Evolutionary conservation across 164 flowering plant species (phyloP), one percentile per base, ranked within the genome.

Genomic region (Akebia trifoliata): DNA sequence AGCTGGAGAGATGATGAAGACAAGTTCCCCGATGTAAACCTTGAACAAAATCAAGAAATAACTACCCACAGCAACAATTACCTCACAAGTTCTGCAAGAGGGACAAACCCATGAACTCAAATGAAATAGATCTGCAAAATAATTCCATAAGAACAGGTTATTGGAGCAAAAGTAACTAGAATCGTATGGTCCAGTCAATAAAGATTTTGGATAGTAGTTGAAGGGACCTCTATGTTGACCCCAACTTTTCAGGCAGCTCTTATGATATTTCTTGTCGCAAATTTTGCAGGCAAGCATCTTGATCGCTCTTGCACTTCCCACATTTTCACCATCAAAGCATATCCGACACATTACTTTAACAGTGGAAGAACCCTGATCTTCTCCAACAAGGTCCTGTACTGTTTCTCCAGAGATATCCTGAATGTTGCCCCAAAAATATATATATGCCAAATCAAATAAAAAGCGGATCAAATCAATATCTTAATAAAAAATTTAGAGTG

Each of bases 41-140:
- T n/a, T n/a, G n/a, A n/a, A 14, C 7, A 22, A n/a, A n/a, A n/a
- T n/a, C n/a, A n/a, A n/a, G n/a, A n/a, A n/a, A n/a, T n/a, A n/a
- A n/a, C n/a, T n/a, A n/a, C n/a, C n/a, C 35, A 55, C 5, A 20
- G 48, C 38, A 38, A 25, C 5, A 32, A 24, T 54, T 71, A 94
- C 99, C 97, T 94, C 97, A 74, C 99, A 94, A 18, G 65, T 72
- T 60, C 99, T 79, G 63, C 99, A 94, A 53, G 85, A 86, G 26
- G 97, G 94, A 68, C 99, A 94, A 40, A 81, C 70, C 99, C 97
- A 94, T 35, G 90, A 86, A 75, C 85, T 88, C 97, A 96, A 85
- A 53, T 94, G 95, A 70, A 94, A 94, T 45, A 94, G 67, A 83
- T 90, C 99, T 94, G 87, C 62, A 70, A 59, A 37, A 39, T 35